Percentiles rank a stretch among this genome's conserved stretches.
Conservation (phyloP, 1,139 yeast species). For the Scheffersomyces segobiensis region DNA sequence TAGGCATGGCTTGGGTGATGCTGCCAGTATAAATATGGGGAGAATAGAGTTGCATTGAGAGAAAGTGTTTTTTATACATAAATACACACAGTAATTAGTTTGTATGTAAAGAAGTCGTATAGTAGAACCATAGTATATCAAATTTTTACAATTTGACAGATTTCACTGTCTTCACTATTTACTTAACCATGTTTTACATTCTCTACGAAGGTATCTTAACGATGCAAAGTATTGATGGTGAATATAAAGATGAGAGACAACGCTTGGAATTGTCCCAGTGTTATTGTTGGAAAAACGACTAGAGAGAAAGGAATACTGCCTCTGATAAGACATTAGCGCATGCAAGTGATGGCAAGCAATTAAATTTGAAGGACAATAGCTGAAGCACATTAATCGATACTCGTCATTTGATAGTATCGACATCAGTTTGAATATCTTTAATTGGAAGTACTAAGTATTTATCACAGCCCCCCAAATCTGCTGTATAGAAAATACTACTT, state of each 20-base stretch:
- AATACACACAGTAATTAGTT: not conserved
- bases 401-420: not conserved
- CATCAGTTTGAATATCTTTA: not conserved
- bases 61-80: not conserved
- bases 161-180: not conserved
- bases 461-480: not conserved
- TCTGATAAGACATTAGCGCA: not conserved
- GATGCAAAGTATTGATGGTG: not conserved
- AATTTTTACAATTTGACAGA: not conserved
- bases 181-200: too few species aligned
- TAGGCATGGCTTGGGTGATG: not conserved
- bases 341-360: not conserved
- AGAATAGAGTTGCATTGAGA: conserved; percentile 1
- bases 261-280: not conserved
- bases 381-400: not conserved
- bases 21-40: conserved; percentile 6
- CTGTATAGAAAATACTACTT: not conserved
- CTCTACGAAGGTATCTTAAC: not conserved
- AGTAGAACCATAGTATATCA: not conserved
- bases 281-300: not conserved
- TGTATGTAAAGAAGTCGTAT: not conserved
- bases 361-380: not conserved
- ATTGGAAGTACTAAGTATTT: not conserved
- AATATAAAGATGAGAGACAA: not conserved
- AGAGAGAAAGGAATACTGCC: not conserved